These are phyloP conservation scores for Plantago elongata DNA, from an alignment of 257 asterid genomes.

Conservation along the genomic window DNA sequence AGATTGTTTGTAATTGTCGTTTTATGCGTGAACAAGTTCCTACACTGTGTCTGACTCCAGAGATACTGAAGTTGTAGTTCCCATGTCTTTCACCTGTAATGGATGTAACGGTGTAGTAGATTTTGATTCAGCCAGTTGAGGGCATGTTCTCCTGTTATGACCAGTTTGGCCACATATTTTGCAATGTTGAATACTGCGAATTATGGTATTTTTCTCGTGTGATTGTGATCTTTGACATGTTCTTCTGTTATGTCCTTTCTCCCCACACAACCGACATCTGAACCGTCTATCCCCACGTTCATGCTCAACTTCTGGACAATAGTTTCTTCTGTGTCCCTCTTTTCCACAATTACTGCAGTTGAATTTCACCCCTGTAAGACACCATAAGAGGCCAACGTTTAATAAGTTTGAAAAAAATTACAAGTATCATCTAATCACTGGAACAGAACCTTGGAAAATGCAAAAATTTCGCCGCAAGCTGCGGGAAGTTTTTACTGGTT, in stretches of 20 bases:
- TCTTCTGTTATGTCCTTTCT: slow-evolving; percentile 84
- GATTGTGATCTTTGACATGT: slow-evolving; percentile 58
- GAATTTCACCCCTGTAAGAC: slow-evolving; percentile 54
- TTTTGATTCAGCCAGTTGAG: slow-evolving; percentile 29
- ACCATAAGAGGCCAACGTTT: too few relatives aligned
- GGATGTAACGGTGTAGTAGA: slow-evolving; percentile 3
- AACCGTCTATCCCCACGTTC: slow-evolving; percentile 37
- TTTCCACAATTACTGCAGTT: slow-evolving; percentile 70
- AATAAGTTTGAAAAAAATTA: neutral
- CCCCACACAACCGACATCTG: slow-evolving; percentile 71
- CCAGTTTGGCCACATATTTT: slow-evolving; percentile 58
- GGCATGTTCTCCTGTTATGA: slow-evolving; percentile 75
- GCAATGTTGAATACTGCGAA: slow-evolving; percentile 49
- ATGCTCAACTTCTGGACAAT: slow-evolving; percentile 59
- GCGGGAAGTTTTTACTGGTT: neutral
- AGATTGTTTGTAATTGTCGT: slow-evolving; percentile 12
- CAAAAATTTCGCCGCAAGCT: neutral
- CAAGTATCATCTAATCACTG: neutral
- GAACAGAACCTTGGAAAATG: neutral
- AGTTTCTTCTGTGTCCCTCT: slow-evolving; percentile 81
- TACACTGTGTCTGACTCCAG: slow-evolving; percentile 41
- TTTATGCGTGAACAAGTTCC: slow-evolving; percentile 53
- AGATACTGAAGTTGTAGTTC: slow-evolving; percentile 40
- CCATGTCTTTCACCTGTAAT: slow-evolving; percentile 22
- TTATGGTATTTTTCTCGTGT: slow-evolving; percentile 19